Percentiles rank a stretch among this genome's conserved stretches.
These are phyloP conservation scores for Trichoderma breve DNA, from an alignment of 2,329 filamentous ascomycete genomes.

Conservation along the genomic window DNA sequence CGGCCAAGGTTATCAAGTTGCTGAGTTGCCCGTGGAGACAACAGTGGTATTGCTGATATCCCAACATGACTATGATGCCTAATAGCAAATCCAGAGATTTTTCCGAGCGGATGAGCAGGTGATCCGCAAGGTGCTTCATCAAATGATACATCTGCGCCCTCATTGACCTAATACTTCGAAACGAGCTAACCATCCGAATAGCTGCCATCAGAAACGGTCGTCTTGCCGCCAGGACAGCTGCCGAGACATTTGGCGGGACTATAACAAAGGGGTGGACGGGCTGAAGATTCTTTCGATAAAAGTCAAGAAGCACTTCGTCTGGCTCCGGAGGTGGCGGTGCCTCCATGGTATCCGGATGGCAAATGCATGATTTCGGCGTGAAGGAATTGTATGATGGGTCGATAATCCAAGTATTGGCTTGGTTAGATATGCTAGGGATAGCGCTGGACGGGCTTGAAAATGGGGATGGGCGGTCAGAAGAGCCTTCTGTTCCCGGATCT, in stretches of 20 bases:
- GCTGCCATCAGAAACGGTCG: slow-evolving; percentile 50
- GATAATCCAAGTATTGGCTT: slow-evolving; percentile 32
- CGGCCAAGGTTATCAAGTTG: slow-evolving; percentile 49
- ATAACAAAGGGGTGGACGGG: slow-evolving; percentile 49
- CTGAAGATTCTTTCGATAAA: slow-evolving; percentile 44
- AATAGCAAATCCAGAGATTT: slow-evolving; percentile 50
- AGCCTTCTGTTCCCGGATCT: slow-evolving; percentile 5
- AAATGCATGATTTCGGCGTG: slow-evolving; percentile 48
- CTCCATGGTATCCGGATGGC: slow-evolving; percentile 42
- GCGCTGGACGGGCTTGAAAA: slow-evolving; percentile 25
- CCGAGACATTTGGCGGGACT: slow-evolving; percentile 37
- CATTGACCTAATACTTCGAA: slow-evolving; percentile 47
- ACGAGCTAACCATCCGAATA: slow-evolving; percentile 50
- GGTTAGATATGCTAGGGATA: slow-evolving; percentile 19
- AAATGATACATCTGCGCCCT: slow-evolving; percentile 49
- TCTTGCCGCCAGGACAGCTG: slow-evolving; percentile 37
- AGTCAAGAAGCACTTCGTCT: slow-evolving; percentile 46
- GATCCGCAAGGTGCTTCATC: slow-evolving; percentile 46
- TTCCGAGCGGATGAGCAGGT: slow-evolving; percentile 49
- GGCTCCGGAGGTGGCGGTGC: slow-evolving; percentile 42
- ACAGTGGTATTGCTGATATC: slow-evolving; percentile 56
- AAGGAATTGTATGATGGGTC: slow-evolving; percentile 46
- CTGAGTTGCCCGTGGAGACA: slow-evolving; percentile 52
- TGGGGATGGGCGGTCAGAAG: neutral
- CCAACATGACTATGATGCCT: slow-evolving; percentile 48